Evolutionary conservation across 208 protist genomes (phyloP).

Genomic region (Trypanosoma caninum): DNA sequence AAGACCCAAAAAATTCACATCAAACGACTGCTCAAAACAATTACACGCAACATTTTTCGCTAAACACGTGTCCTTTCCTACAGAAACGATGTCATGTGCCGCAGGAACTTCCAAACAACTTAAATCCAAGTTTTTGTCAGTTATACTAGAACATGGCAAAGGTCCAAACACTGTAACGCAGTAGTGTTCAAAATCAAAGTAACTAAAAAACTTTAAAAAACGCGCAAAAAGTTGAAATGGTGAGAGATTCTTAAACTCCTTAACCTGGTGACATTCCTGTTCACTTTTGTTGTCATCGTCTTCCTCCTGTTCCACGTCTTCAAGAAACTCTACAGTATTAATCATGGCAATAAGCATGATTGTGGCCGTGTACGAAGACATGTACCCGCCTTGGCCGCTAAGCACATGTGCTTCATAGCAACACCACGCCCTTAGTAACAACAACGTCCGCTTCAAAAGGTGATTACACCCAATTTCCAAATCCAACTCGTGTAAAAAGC

Average conservation of each 20-base stretch:
- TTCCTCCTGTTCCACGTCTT: constrained; percentile 40
- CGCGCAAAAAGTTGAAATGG: constrained; percentile 61
- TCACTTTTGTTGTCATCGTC: not conserved
- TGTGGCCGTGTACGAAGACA: constrained; percentile 88
- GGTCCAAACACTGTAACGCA: constrained; percentile 81
- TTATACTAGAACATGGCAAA: constrained; percentile 55
- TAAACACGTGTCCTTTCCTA: constrained; percentile 7
- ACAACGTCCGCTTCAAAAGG: constrained; percentile 87
- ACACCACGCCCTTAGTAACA: constrained; percentile 91
- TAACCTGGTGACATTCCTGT: not conserved
- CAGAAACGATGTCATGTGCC: constrained; percentile 18
- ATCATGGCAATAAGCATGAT: constrained; percentile 90
- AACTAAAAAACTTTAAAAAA: constrained; percentile 78
- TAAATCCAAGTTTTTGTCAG: constrained; percentile 44
- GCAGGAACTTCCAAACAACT: constrained; percentile 57
- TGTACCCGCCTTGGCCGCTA: constrained; percentile 82
- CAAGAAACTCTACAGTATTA: constrained; percentile 84
- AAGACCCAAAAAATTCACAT: constrained; percentile 46
- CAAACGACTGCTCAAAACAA: not conserved
- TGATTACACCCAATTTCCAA: constrained; percentile 68
- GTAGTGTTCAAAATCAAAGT: constrained; percentile 80
- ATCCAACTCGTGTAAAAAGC: constrained; percentile 90
- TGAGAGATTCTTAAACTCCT: constrained; percentile 27
- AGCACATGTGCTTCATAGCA: constrained; percentile 90
- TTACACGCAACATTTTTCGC: not conserved